Base-by-base conservation (phyloP, 2,329 filamentous ascomycete species). In the Decorospora gaudefroyi region DNA sequence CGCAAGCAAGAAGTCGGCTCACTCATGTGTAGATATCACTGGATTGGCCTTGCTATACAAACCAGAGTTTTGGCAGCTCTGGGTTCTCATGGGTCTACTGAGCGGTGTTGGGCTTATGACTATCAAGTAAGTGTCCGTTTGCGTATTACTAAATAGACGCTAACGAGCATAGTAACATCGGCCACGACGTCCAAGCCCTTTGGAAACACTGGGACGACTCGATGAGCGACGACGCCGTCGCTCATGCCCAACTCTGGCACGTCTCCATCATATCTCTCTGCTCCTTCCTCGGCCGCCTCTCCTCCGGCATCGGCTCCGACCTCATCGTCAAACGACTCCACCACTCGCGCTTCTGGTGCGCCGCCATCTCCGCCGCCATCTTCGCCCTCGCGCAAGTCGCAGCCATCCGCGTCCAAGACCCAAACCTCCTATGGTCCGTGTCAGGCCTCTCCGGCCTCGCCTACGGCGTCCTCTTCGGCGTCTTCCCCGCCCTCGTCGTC, bases 101-200 rank as follows among this genome's bases (percentile, higher is more conserved):
- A 90, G 90, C 4, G 93, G 93, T 38, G 87, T 96, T 59, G 93
- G 93, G 8, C 75, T 99, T 55, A 99, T 99, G 93, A 97, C 92
- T 0, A 99, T 99, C 73, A 99, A 99, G 90, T 95, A 78, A 71
- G 87, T 76, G 16, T 35, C 6, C 11, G n/a, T n/a, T 21, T 31
- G 10, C 39, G 8, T n/a, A 9, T 11, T 17, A 0, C 1, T 18
- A 7, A 8, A 16, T 23, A 4, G 11, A 1, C 21, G 15, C 73
- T 75, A 62, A 74, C 50, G 10, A 34, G 8, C 28, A 15, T 57
- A 95, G 90, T 74, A 99, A 99, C 61, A 96, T 97, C 63, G 93
- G 93, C 29, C 95, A 96, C 65, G 84, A 91, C 59, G 86, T 84
- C 64, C 88, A 89, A 65, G 90, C 90, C 2, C 78, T 99, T 1